These are phyloP conservation scores for Nitzschia sp. DNA, from an alignment of 108 stramenopile genomes.

Conservation along the genomic window DNA sequence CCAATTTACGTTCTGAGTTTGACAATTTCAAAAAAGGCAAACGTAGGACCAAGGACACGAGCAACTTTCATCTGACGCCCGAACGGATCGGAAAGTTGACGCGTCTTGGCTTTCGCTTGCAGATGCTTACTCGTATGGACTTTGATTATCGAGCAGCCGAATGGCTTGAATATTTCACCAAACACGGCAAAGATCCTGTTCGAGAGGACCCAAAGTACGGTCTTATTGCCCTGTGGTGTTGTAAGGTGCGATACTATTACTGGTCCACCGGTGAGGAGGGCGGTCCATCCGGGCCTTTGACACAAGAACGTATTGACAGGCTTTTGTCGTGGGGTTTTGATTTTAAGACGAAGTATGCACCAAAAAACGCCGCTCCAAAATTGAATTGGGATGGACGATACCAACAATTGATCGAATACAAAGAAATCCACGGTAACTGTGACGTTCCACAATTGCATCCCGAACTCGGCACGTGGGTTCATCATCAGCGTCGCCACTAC, in stretches of 20 bases:
- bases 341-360: neutral
- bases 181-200: neutral
- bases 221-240: neutral
- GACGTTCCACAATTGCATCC: constrained; percentile 4
- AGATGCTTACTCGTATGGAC: neutral
- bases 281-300: neutral
- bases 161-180: neutral
- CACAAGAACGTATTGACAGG: neutral
- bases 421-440: neutral
- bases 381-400: constrained; percentile 7
- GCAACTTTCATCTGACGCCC: neutral
- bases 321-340: neutral
- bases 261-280: neutral
- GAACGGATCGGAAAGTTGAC: neutral
- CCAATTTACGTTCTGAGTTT: neutral
- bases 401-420: constrained; percentile 2
- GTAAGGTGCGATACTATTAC: neutral
- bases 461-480: constrained; percentile 6
- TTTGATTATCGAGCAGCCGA: neutral
- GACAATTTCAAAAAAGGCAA: neutral
- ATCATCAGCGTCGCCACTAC: constrained; percentile 13
- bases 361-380: neutral
- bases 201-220: neutral
- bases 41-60: neutral
- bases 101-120: neutral